Percentiles rank a stretch among this genome's conserved stretches.
phyloP scores from a whole-genome alignment of 202 grass and related monocot species.

The Zoysia matrella region DNA sequence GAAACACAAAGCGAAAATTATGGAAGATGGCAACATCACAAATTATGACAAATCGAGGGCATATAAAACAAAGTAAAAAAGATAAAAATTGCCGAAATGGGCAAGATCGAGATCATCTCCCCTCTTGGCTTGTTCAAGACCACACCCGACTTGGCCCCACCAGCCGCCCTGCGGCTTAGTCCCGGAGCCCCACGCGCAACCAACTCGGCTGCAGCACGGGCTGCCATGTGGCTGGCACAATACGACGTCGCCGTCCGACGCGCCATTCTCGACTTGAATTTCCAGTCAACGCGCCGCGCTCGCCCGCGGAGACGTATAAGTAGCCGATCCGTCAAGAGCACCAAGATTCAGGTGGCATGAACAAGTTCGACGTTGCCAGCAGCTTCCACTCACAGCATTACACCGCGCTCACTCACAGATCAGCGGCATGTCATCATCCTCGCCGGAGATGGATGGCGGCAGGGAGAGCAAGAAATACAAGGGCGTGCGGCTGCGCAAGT shows the following conservation, averaged over 20 bases:
- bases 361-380: not conserved
- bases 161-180: not conserved
- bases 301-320: conserved; percentile 32
- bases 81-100: not conserved
- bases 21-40: conserved; percentile 4
- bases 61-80: not conserved
- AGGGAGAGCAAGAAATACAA: not conserved
- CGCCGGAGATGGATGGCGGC: conserved; percentile 5
- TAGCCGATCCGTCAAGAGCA: conserved; percentile 10
- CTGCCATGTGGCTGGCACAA: conserved; percentile 30
- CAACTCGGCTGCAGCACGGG: not conserved
- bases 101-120: not conserved
- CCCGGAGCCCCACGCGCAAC: conserved; percentile 21
- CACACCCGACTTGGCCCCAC: conserved; percentile 16
- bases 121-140: not conserved
- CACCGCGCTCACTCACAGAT: not conserved
- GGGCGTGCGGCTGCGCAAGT: conserved; percentile 63
- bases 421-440: not conserved
- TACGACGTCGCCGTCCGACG: conserved; percentile 44
- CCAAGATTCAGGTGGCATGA: conserved; percentile 7
- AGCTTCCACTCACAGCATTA: not conserved
- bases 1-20: not conserved
- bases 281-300: conserved; percentile 40
- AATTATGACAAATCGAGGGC: conserved; percentile 13
- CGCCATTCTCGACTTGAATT: conserved; percentile 40